Evolutionary conservation across 1,139 yeast genomes (phyloP).

Genomic region (Yamadazyma blattariae): DNA sequence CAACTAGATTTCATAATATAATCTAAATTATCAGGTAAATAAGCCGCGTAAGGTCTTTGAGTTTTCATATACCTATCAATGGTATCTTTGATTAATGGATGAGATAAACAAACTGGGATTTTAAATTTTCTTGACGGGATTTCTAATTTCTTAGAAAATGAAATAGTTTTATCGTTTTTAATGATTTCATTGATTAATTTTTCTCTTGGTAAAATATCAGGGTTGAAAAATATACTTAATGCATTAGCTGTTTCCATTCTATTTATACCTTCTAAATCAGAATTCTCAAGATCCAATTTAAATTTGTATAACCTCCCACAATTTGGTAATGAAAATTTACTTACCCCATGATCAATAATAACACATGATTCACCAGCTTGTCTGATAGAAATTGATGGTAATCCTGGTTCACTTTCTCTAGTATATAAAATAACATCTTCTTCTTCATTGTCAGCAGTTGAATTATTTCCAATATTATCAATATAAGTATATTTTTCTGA

Average conservation of each 20-base stretch:
- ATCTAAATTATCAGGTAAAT: conserved; percentile 5
- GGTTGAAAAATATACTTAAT: conserved; percentile 5
- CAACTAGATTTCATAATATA: conserved; percentile 9
- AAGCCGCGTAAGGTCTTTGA: conserved; percentile 8
- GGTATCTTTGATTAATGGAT: conserved; percentile 7
- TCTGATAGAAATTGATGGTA: conserved; percentile 3
- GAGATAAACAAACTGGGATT: conserved; percentile 8
- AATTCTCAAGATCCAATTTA: conserved; percentile 2
- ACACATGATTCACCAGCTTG: conserved; percentile 7
- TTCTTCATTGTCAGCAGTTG: too few species aligned
- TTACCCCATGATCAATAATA: conserved; percentile 6
- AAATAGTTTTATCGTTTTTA: conserved; percentile 1
- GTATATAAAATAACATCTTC: conserved; percentile 5
- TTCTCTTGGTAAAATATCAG: conserved; percentile 1
- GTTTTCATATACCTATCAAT: conserved; percentile 6
- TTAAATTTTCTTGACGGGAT: conserved; percentile 7
- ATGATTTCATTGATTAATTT: background rate
- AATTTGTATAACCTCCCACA: conserved; percentile 6
- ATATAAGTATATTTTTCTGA: background rate
- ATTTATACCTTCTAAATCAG: background rate
- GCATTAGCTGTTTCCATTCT: conserved; percentile 8
- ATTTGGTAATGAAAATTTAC: conserved; percentile 6
- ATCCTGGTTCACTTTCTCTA: conserved; percentile 1
- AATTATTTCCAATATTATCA: too few species aligned
- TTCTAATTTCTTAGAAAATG: conserved; percentile 1